Evolutionary conservation across 2,329 filamentous ascomycete genomes (phyloP), one percentile per base, ranked within the genome.

Genomic region (Pseudocercospora pini-densiflorae): DNA sequence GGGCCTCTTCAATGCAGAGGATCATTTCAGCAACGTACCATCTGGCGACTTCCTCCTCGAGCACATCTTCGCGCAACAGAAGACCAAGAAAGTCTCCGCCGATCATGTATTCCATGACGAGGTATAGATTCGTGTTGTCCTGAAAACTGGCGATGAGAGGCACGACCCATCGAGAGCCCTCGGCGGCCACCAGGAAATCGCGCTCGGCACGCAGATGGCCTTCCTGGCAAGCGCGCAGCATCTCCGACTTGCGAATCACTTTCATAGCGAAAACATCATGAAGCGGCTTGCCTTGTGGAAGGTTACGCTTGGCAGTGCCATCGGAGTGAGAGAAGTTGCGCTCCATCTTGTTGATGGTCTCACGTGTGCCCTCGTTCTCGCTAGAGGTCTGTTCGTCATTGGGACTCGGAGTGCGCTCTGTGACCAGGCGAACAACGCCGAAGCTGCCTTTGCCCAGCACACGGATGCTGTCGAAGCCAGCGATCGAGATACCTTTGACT

Each of bases 51-150:
- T 86, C 82, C 78, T 98, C 95, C 63, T 88, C 88, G 1, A 99
- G 84, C 2, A 92, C 87, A 68, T 95, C 93, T 75, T 96, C 92
- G 16, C 94, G 89, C 63, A 97, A 91, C 16, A 99, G 81, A 0
- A 97, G 80, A 1, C 92, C 92, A 0, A 99, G 84, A 71, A 99
- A 98, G 77, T 99, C 94, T 0, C 95, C 94, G 0, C 94, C 95
- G 1, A 96, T 90, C 93, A 97, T 97, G 76, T 97, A 99, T 66
- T 98, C 94, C 93, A 98, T 97, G 61, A 97, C 91, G 5, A 99
- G 87, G 74, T 98, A 98, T 5, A 99, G 84, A 72, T 92, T 92
- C 49, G 87, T 86, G 40, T 87, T 82, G 77, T 98, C 95, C 78
- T 98, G 93, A 71, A 98, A 98, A 75, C 93, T 95, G 59, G 92